Evolutionary conservation across 495 filamentous ascomycete genomes (phyloP), one percentile per base, ranked within the genome.

Genomic region (Podospora conica): DNA sequence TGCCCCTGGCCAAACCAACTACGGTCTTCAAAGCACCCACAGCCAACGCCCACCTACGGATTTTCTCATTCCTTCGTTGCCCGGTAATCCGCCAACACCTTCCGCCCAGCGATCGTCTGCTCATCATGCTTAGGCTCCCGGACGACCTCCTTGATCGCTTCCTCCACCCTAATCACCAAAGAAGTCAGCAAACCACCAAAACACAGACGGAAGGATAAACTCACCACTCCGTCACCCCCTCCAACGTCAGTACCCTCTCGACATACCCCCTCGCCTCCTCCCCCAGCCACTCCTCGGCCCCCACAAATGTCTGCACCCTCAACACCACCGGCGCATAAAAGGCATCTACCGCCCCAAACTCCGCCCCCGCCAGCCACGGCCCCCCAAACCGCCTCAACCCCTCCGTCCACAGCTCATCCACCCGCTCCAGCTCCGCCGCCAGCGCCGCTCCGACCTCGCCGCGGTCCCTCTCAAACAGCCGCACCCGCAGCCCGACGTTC

Each of bases 401-500:
- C 64, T 78, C 72, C 10, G 59, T 68, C 80, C 80, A 82, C 6
- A 83, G 70, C 69, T 65, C 65, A 20, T 72, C 55, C 24, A 83
- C 54, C 57, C 74, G 63, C 55, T 58, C 64, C 28, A 79, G 59
- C 21, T 83, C 79, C 28, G 57, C 65, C 24, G 23, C 65, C 24
- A 75, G 69, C 29, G 65, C 70, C 10, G 70, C 67, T 15, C 40
- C 69, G 6, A 75, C 71, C 10, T 29, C 53, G 8, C 68, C 65
- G 2, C 69, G 63, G 9, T 29, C 27, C 18, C 1, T 48, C 31
- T 48, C 40, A 48, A 48, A 33, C 1, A 79, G 69, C 18, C 67
- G 53, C 54, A 79, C 73, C 21, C 74, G 70, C 20, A 77, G 74
- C n/a, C 82, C 63, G 63, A 83, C 78, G 72, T 84, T 85, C 61